Conservation (phyloP, 1,284 basidiomycete genomes). For the Fomitiporia mediterranea region DNA sequence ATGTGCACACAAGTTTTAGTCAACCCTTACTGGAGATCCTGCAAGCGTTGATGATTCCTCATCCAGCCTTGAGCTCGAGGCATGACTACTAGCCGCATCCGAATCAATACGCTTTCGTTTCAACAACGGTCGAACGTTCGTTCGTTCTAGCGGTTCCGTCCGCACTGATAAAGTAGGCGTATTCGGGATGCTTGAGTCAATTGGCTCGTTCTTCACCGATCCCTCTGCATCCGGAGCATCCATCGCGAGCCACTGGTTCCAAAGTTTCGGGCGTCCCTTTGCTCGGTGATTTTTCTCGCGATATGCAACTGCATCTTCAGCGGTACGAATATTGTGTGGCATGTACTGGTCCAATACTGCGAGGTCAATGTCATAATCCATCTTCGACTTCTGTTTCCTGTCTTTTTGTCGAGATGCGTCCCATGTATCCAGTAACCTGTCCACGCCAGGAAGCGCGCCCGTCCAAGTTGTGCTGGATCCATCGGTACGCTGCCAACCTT, state of each 20-base stretch:
- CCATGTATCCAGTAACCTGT: not conserved
- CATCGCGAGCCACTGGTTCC: constrained; percentile 4
- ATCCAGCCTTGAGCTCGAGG: not conserved
- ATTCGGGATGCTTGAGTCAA: not conserved
- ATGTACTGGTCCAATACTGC: not conserved
- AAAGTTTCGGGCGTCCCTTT: not conserved
- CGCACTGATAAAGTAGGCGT: not conserved
- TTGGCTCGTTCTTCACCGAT: not conserved
- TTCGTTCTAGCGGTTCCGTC: not conserved
- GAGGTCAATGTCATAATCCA: constrained; percentile 3
- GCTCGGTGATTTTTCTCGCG: constrained; percentile 2
- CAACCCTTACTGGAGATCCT: not conserved
- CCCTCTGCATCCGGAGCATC: not conserved
- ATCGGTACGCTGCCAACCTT: constrained; percentile 13
- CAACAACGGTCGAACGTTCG: not conserved
- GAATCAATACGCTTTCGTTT: constrained; percentile 3
- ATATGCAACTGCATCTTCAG: constrained; percentile 13
- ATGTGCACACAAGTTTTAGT: no score
- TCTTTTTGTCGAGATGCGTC: not conserved
- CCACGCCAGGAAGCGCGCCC: not conserved
- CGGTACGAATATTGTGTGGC: constrained; percentile 14
- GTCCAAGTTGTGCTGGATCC: constrained; percentile 17
- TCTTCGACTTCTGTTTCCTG: not conserved
- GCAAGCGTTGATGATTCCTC: not conserved
- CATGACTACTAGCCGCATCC: not conserved